Base-by-base conservation (phyloP, 2,329 filamentous ascomycete genomes). In the Cladosporium sp. region DNA sequence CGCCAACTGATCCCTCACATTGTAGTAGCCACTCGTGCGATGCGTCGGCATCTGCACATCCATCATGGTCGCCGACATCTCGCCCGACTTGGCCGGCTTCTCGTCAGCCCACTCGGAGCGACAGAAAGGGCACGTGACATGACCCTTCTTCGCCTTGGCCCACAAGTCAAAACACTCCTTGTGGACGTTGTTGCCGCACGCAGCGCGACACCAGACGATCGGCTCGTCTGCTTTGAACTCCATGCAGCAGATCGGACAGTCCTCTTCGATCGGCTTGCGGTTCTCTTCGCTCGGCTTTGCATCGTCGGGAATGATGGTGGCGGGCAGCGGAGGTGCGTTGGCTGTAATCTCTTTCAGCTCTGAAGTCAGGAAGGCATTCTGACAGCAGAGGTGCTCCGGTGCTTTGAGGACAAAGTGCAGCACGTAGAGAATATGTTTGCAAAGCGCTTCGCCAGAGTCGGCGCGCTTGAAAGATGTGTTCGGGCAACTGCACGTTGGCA, bases 171-270 rank as follows among this genome's bases (percentile, higher is more conserved):
- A 82, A 56, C 80, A 83, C 1, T 63, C 59, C 52, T 74, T 73
- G 61, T 83, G 79, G n/a, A 83, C 67, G 57, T 83, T 83, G 63
- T 84, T 82, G 15, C 80, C 81, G 56, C 82, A 85, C 2, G 76
- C 71, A 0, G 75, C 74, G 58, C 76, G 76, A 65, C 82, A 84
- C 72, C 79, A 84, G 12, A 78, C 66, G 8, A 79, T 65, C 6
- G 75, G 72, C 4, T 75, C 69, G 50, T 76, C 67, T 1, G 71
- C 61, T 20, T 75, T 69, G 46, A 81, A 74, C 43, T 79, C 75
- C 67, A 75, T 77, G 60, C 78, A 80, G 63, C 82, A 84, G 54
- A 84, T 79, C 0, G 80, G 78, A 57, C 82, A 85, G 53, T 83
- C 79, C 18, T 79, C 81, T 45, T 82, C 78, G 29, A 83, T 64